Evolutionary conservation across 352 stramenopile species (phyloP), one percentile per base, ranked within the genome.

Genomic region (Globisporangium nunn): DNA sequence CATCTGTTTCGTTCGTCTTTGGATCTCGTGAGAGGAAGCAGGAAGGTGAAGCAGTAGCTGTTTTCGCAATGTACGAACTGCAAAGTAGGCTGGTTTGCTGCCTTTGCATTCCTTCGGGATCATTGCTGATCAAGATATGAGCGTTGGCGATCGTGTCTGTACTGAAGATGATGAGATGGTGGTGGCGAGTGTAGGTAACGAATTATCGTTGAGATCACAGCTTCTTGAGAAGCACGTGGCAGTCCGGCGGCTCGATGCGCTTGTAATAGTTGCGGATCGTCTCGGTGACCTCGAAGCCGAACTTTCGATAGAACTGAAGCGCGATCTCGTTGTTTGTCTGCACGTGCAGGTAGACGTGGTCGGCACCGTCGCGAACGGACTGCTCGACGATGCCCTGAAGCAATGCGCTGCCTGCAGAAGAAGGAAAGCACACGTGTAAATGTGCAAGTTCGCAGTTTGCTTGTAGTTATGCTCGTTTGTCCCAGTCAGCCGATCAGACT

Each of bases 261-360:
- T 95, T 94, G 69, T 98, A 98, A 71, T 98, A 98, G 59, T 97
- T 96, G 58, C 88, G 71, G 45, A 98, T 88, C 44, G 88, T 88
- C 62, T 96, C 80, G 10, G 75, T 86, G 61, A 92, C 81, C 52
- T 87, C 64, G 72, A 98, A 98, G 40, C 83, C 90, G 56, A 88
- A 78, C 40, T 75, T 65, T 7, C 54, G 68, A 64, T 98, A 98
- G 73, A 98, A 98, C 14, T 76, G 66, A 18, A 98, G 86, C 12
- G 93, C 95, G 46, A 85, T 88, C 1, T 68, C 62, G 65, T 98
- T 98, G 51, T 67, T 96, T 6, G 92, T 97, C 75, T 98, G 93
- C 8, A 98, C 91, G 64, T 98, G 91, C 29, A 98, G 67, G 62
- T 88, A 91, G 30, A 89, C 66, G 48, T 87, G 69, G 52, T 72